Evolutionary conservation across 345 rosid species (phyloP), one percentile per base, ranked within the genome.

Genomic region (Firmiana major): DNA sequence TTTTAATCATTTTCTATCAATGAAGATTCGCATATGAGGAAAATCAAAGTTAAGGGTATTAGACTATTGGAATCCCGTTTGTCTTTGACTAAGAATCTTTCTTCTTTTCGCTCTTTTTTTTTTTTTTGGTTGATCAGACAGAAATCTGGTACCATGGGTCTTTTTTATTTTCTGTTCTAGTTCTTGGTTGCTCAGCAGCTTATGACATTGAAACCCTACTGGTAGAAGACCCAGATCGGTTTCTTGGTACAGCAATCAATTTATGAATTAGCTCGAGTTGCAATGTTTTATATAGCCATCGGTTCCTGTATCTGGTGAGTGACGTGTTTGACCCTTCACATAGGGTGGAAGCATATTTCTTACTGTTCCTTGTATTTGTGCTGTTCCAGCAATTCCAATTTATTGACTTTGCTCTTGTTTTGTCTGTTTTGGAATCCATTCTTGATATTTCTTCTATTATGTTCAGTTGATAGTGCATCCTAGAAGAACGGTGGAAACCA

Each of bases 201-300:
- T 49, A 26, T 11, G 36, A 1, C 45, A 51, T 31, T 45, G 66
- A 66, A 82, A 51, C 57, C 76, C 75, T 79, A 36, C 15, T 55
- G 45, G n/a, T 26, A 19, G 74, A 69, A 55, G 75, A 49, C 70
- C 80, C 75, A 67, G 66, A 71, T 77, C 73, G 58, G 22, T 64
- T 75, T 53, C 60, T 5, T 46, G 5, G 8, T 54, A 38, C 65
- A 65, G 73, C 57, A 4, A 28, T 63, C 78, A 13, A 31, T 46
- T 19, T 65, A 8, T 55, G 66, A 73, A 77, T 59, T 58, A 49
- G 57, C 66, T 13, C 43, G 69, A 48, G 65, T 77, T 80, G 66
- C 65, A 77, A 34, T 43, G 34, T 17, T 63, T 46, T 74, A 17
- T 19, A 1, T 17, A 24, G 28, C 17, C 54, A 31, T 64, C 70